These are phyloP conservation scores for Wallemia ichthyophaga DNA, from an alignment of 1,284 basidiomycete genomes.

Conservation along the genomic window DNA sequence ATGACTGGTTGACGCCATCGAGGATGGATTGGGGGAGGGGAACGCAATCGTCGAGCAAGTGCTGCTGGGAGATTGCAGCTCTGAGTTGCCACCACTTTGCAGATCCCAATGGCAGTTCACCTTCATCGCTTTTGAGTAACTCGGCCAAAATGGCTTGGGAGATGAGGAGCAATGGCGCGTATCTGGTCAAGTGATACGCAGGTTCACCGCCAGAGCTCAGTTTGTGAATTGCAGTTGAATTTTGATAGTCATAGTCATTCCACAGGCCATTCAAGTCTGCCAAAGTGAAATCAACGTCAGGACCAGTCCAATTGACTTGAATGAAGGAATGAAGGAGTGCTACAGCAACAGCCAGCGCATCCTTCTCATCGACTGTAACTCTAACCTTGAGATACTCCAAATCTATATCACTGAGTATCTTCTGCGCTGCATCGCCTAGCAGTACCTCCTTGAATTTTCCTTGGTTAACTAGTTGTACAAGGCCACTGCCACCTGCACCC, in stretches of 20 bases:
- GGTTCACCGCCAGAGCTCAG: constrained; percentile 73
- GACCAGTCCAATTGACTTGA: constrained; percentile 91
- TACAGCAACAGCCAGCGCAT: constrained; percentile 33
- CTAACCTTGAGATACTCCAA: neutral
- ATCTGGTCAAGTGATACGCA: constrained; percentile 61
- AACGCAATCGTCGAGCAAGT: constrained; percentile 60
- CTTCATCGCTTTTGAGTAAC: constrained; percentile 18
- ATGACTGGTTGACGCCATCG: neutral
- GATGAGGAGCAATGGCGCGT: constrained; percentile 41
- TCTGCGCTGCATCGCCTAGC: constrained; percentile 9
- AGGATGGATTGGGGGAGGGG: constrained; percentile 19
- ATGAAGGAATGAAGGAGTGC: constrained; percentile 66
- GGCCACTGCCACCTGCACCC: neutral
- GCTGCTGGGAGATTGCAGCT: constrained; percentile 39
- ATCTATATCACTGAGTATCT: constrained; percentile 4
- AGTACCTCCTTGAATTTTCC: constrained; percentile 16
- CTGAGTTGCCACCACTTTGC: constrained; percentile 53
- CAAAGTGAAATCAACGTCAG: constrained; percentile 26
- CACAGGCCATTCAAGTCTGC: constrained; percentile 15
- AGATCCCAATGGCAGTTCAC: constrained; percentile 15
- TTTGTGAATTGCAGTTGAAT: constrained; percentile 33
- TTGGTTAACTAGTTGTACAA: constrained; percentile 2
- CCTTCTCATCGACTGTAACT: constrained; percentile 8
- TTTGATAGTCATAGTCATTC: constrained; percentile 25
- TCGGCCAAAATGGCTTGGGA: constrained; percentile 37